Evolutionary conservation across 1,284 basidiomycete genomes (phyloP).

Genomic region (Cystobasidium pallidum): DNA sequence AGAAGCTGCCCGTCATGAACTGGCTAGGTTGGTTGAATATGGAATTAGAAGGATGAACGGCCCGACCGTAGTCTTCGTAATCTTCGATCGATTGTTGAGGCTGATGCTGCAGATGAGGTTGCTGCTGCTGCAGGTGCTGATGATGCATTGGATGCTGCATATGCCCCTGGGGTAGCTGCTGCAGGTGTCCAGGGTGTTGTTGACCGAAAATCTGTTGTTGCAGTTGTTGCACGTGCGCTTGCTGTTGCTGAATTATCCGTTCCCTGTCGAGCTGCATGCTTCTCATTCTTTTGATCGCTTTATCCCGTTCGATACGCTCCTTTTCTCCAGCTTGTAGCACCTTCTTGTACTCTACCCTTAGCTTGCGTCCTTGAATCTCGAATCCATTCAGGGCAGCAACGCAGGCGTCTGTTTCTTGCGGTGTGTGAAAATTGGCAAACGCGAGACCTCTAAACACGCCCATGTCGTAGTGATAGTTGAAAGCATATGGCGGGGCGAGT

Average conservation of each 20-base stretch:
- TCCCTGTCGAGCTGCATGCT: slow-evolving; percentile 76
- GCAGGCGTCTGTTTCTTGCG: slow-evolving; percentile 89
- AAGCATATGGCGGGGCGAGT: slow-evolving; percentile 98
- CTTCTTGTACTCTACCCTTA: slow-evolving; percentile 99
- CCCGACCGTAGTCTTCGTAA: slow-evolving; percentile 47
- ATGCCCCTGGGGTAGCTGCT: background rate
- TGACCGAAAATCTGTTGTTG: slow-evolving; percentile 41
- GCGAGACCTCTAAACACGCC: slow-evolving; percentile 96
- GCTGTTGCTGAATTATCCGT: slow-evolving; percentile 30
- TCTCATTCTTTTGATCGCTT: slow-evolving; percentile 96
- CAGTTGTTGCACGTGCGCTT: slow-evolving; percentile 30
- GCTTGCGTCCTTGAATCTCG: slow-evolving; percentile 80
- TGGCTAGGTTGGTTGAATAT: slow-evolving; percentile 21
- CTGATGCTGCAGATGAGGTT: slow-evolving; percentile 5
- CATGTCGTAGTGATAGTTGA: slow-evolving; percentile 97
- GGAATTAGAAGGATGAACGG: slow-evolving; percentile 40
- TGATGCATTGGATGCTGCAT: slow-evolving; percentile 15
- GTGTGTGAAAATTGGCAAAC: slow-evolving; percentile 95
- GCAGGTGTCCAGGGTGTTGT: background rate
- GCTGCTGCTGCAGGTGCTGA: slow-evolving; percentile 7
- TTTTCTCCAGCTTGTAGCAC: slow-evolving; percentile 98
- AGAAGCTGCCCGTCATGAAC: background rate
- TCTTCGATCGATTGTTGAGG: slow-evolving; percentile 19
- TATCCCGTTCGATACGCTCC: slow-evolving; percentile 97
- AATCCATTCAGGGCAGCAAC: slow-evolving; percentile 88